phyloP scores from a whole-genome alignment of 1,139 yeast genomes.

The Lodderomyces orthopsilosis region DNA sequence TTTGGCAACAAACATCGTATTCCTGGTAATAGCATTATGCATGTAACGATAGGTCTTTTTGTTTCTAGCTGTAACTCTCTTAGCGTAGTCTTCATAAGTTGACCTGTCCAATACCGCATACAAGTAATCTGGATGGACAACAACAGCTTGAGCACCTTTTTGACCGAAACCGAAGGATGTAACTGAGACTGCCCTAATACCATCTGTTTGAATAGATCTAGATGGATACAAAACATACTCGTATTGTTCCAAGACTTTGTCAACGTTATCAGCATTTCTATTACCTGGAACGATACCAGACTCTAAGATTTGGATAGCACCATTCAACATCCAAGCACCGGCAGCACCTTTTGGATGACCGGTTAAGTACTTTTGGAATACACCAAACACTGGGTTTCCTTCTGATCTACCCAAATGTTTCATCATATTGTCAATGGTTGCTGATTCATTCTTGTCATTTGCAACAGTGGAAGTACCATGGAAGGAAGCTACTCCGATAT shows the following conservation, averaged over 20 bases:
- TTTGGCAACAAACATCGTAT: conserved; percentile 90
- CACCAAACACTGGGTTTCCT: conserved; percentile 98
- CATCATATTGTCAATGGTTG: conserved; percentile 89
- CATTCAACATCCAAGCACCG: conserved; percentile 99
- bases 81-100: conserved; percentile 66
- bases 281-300: conserved; percentile 97
- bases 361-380: conserved; percentile 96
- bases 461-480: conserved; percentile 99
- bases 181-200: conserved; percentile 93
- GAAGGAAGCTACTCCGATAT: conserved; percentile 96
- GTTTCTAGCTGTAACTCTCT: conserved; percentile 76
- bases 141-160: conserved; percentile 96
- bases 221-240: conserved; percentile 94
- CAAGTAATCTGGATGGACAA: conserved; percentile 90
- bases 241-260: conserved; percentile 72
- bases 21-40: conserved; percentile 92
- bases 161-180: conserved; percentile 99
- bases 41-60: conserved; percentile 90
- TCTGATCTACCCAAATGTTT: conserved; percentile 91
- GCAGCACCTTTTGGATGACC: conserved; percentile 99
- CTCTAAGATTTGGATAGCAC: conserved; percentile 90
- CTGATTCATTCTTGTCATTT: conserved; percentile 96
- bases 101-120: conserved; percentile 73
- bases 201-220: conserved; percentile 89
- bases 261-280: conserved; percentile 97